Percentiles rank a stretch among this genome's conserved stretches.
Conservation (phyloP, 179 eudicot genomes). For the Heliamphora pulchella region DNA sequence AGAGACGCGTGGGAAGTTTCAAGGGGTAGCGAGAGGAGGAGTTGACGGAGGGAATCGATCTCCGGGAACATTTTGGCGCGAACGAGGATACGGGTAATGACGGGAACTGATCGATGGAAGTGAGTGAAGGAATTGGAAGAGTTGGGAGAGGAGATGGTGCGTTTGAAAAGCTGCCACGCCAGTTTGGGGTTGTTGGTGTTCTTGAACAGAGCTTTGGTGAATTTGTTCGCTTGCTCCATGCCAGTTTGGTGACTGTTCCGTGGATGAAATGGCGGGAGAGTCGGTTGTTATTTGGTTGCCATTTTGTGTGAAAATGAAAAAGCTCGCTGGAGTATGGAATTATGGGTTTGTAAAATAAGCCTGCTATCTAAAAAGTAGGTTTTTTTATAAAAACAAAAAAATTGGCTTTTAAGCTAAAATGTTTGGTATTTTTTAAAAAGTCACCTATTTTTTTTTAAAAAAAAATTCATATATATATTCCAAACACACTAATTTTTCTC, state of each 20-base stretch:
- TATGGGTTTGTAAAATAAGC: too few species aligned
- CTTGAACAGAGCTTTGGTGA: conserved; percentile 37
- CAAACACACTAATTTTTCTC: too few species aligned
- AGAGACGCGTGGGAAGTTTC: conserved; percentile 18
- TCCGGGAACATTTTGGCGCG: conserved; percentile 60
- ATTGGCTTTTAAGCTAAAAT: too few species aligned
- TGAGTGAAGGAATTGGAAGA: conserved; percentile 7
- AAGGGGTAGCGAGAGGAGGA: conserved; percentile 31
- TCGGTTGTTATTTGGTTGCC: too few species aligned
- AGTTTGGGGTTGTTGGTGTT: conserved; percentile 60
- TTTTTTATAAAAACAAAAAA: too few species aligned
- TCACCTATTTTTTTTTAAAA: too few species aligned
- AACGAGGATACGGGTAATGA: conserved; percentile 46
- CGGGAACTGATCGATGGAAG: conserved; percentile 34
- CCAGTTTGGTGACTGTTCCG: neutral
- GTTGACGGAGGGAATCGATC: conserved; percentile 45
- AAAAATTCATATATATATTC: too few species aligned
- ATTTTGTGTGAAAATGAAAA: too few species aligned
- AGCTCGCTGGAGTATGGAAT: too few species aligned
- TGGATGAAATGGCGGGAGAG: too few species aligned
- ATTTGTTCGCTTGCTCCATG: conserved; percentile 29
- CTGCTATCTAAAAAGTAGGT: too few species aligned
- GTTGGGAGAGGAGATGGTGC: conserved; percentile 30
- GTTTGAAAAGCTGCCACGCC: conserved; percentile 85
- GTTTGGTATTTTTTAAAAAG: too few species aligned